Evolutionary conservation across 179 eudicot species (phyloP).

Genomic region (Nepenthes alata): DNA sequence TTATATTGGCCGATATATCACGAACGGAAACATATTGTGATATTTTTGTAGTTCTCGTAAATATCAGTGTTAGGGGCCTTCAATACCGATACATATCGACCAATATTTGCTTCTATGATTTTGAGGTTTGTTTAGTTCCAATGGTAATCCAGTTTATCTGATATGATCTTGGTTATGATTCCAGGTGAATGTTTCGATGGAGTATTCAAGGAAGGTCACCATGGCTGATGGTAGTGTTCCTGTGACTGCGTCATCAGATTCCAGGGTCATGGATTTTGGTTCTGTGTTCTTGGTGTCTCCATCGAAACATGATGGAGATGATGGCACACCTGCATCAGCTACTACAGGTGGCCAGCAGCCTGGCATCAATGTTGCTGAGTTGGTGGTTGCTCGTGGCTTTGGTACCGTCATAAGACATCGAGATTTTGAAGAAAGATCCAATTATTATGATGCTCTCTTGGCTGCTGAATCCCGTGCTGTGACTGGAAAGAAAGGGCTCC

Average conservation of each 20-base stretch:
- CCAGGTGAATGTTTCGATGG: constrained; percentile 93
- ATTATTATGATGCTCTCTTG: constrained; percentile 73
- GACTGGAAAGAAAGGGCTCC: constrained; percentile 61
- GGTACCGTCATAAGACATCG: constrained; percentile 67
- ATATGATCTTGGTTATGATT: constrained; percentile 7
- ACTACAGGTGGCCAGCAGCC: constrained; percentile 37
- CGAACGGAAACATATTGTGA: no score
- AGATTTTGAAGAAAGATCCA: constrained; percentile 89
- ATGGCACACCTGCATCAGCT: constrained; percentile 30
- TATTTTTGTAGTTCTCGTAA: no score
- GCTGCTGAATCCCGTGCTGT: constrained; percentile 81
- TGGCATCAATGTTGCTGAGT: constrained; percentile 71
- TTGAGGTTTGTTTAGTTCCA: not conserved
- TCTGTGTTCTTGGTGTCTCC: constrained; percentile 67
- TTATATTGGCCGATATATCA: no score
- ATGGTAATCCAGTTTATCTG: not conserved
- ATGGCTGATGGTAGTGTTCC: constrained; percentile 35
- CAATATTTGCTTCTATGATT: not conserved
- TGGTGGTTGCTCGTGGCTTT: constrained; percentile 72
- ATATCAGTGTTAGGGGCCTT: not conserved
- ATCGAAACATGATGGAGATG: constrained; percentile 49
- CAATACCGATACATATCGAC: no score
- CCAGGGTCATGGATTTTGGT: constrained; percentile 82
- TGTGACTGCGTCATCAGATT: constrained; percentile 34
- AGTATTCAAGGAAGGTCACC: constrained; percentile 79